phyloP scores from a whole-genome alignment of 352 stramenopile genomes.

The Poterioochromonas sp. region DNA sequence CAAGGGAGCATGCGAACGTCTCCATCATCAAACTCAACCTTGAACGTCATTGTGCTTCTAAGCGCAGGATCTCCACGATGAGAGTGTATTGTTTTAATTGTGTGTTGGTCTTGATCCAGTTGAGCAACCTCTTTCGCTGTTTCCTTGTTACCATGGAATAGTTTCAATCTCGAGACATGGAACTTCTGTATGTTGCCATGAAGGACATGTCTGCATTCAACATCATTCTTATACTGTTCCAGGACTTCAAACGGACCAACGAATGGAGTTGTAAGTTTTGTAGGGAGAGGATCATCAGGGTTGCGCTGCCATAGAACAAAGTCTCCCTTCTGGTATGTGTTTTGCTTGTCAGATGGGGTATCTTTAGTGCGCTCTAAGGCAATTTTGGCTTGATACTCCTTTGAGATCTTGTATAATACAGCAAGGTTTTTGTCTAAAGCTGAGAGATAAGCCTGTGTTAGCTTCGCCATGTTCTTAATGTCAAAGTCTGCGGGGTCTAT shows the following conservation, averaged over 20 bases:
- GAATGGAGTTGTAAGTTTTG: constrained; percentile 1
- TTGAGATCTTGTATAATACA: not conserved
- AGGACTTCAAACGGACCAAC: constrained; percentile 22
- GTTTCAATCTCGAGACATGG: constrained; percentile 1
- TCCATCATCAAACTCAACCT: constrained; percentile 14
- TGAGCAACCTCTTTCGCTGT: not conserved
- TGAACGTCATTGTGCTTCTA: not conserved
- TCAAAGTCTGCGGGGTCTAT: too few relatives aligned
- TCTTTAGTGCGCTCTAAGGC: not conserved
- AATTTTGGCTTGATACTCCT: not conserved
- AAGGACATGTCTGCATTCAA: constrained; percentile 3
- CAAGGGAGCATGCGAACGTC: not conserved
- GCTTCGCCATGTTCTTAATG: not conserved
- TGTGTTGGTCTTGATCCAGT: constrained; percentile 19
- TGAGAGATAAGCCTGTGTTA: not conserved
- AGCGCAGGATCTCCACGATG: not conserved
- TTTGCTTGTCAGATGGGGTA: not conserved
- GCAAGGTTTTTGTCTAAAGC: not conserved
- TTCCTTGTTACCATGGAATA: constrained; percentile 8
- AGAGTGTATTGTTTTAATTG: not conserved
- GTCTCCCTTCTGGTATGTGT: constrained; percentile 29
- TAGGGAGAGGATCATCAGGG: not conserved
- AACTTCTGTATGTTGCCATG: not conserved
- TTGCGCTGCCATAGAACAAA: constrained; percentile 2
- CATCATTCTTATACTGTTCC: constrained; percentile 24